Conservation (phyloP, 495 filamentous ascomycete species). For the Amphirosellinia nigrospora region DNA sequence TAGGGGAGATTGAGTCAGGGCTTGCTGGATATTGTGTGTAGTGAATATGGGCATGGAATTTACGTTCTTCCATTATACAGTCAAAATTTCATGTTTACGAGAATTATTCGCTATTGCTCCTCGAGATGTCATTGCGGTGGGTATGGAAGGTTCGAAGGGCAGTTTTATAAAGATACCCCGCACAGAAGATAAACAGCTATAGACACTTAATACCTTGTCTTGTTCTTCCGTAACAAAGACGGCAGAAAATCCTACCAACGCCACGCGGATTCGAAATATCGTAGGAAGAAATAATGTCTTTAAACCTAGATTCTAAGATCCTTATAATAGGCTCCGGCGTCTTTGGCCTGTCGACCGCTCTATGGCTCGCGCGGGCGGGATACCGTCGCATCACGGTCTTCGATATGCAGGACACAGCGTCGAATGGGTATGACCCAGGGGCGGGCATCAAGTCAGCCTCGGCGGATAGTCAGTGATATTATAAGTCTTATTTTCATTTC, state of each 20-base stretch:
- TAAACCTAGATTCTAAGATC: constrained; percentile 35
- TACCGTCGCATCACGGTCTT: constrained; percentile 51
- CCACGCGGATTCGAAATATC: too few relatives aligned
- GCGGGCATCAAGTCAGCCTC: constrained; percentile 33
- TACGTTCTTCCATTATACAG: too few relatives aligned
- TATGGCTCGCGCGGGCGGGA: constrained; percentile 49
- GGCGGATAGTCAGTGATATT: constrained; percentile 33
- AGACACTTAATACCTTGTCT: not conserved
- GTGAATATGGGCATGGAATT: too few relatives aligned
- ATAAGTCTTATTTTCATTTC: not conserved
- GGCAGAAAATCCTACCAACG: not conserved
- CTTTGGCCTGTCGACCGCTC: constrained; percentile 50
- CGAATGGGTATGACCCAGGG: constrained; percentile 27
- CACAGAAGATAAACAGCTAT: too few relatives aligned
- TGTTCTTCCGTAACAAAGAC: not conserved
- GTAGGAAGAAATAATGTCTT: not conserved
- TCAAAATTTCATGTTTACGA: too few relatives aligned
- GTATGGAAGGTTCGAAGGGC: too few relatives aligned
- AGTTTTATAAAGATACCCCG: too few relatives aligned
- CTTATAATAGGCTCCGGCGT: constrained; percentile 53
- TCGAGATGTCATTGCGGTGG: too few relatives aligned
- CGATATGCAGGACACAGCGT: constrained; percentile 45
- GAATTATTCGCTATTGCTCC: too few relatives aligned
- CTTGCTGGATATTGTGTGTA: too few relatives aligned
- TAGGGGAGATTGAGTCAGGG: too few relatives aligned